phyloP scores from a whole-genome alignment of 768 basidiomycete genomes.

The Suillus weaverae region DNA sequence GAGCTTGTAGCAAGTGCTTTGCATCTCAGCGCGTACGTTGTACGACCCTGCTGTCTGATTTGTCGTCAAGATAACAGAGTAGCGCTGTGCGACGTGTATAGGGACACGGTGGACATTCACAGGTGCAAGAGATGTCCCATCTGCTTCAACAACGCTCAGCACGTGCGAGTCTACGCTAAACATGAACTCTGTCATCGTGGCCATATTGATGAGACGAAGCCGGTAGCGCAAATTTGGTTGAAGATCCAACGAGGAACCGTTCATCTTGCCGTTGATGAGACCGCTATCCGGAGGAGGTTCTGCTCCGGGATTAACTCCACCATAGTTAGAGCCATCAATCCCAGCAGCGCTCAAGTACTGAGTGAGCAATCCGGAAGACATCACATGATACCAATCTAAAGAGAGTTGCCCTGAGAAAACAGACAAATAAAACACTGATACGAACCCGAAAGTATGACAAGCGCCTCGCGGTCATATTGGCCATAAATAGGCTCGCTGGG shows the following conservation, averaged over 20 bases:
- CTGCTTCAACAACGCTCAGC: constrained; percentile 49
- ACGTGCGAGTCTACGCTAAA: constrained; percentile 48
- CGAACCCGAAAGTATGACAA: constrained; percentile 37
- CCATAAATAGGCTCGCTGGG: constrained; percentile 32
- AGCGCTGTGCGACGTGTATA: constrained; percentile 49
- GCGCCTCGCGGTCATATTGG: constrained; percentile 40
- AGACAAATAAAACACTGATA: constrained; percentile 9
- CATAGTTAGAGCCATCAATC: constrained; percentile 29
- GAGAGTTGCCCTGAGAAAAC: background rate
- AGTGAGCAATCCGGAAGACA: constrained; percentile 30
- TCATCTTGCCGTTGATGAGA: constrained; percentile 34
- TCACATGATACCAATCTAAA: constrained; percentile 35
- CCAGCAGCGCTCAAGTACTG: constrained; percentile 31
- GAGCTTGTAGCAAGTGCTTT: constrained; percentile 32
- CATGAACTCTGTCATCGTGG: constrained; percentile 44
- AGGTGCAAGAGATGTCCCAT: constrained; percentile 44
- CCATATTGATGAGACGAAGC: constrained; percentile 48
- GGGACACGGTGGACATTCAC: constrained; percentile 39
- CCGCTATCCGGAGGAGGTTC: constrained; percentile 41
- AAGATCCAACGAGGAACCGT: constrained; percentile 29
- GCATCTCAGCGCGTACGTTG: constrained; percentile 39
- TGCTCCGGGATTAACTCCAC: constrained; percentile 31
- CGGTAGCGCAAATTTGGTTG: constrained; percentile 41
- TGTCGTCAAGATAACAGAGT: constrained; percentile 46
- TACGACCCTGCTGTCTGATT: constrained; percentile 39